Evolutionary conservation across 1,284 basidiomycete genomes (phyloP).

Genomic region (Apiotrichum domesticum): DNA sequence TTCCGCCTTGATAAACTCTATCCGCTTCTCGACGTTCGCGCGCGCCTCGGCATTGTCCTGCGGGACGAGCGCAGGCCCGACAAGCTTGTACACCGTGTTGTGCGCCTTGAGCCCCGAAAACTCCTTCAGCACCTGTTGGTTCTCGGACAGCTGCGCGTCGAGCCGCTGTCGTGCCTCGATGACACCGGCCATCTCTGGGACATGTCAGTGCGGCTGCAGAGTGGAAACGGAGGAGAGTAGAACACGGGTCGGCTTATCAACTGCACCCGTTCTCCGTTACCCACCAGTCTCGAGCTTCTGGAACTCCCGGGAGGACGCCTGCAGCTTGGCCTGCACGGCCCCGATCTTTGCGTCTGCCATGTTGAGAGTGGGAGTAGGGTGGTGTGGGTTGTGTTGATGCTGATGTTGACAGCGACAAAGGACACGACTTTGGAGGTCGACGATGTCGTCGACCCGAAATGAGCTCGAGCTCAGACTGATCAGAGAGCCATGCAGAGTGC

Average conservation of each 20-base stretch:
- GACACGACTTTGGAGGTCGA: no score
- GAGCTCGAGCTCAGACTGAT: no score
- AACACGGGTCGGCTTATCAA: no score
- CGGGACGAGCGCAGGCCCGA: conserved; percentile 83
- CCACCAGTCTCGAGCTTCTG: conserved; percentile 64
- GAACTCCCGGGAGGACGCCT: conserved; percentile 63
- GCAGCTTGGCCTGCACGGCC: conserved; percentile 49
- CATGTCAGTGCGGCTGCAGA: no score
- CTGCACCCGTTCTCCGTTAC: conserved; percentile 10
- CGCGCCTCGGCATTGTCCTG: conserved; percentile 87
- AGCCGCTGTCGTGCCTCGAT: conserved; percentile 76
- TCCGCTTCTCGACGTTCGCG: conserved; percentile 79
- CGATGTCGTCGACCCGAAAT: no score
- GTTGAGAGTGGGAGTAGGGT: neutral
- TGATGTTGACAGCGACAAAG: no score
- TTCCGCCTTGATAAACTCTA: conserved; percentile 84
- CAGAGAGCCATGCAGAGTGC: no score
- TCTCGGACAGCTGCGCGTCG: conserved; percentile 85
- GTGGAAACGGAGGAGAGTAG: no score
- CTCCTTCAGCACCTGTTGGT: conserved; percentile 90
- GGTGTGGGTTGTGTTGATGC: neutral
- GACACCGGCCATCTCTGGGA: conserved; percentile 58
- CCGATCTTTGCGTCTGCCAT: conserved; percentile 33
- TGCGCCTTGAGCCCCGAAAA: conserved; percentile 67
- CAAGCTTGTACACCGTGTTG: conserved; percentile 84